These are phyloP conservation scores for Pestalotiopsis sp. DNA, from an alignment of 2,329 filamentous ascomycete species.

Conservation along the genomic window DNA sequence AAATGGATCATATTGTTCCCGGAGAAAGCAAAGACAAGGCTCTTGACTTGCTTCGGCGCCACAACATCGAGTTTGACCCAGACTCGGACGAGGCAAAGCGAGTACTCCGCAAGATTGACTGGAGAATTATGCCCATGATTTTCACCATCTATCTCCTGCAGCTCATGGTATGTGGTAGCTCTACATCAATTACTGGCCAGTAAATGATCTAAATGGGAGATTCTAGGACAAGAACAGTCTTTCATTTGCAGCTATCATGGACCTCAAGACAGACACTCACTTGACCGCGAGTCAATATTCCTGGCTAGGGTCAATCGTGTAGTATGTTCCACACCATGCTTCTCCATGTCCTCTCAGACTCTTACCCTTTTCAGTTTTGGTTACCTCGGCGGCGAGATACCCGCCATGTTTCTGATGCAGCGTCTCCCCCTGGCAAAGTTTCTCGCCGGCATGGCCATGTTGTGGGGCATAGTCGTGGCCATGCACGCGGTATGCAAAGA, in stretches of 20 bases:
- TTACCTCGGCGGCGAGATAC: conserved; percentile 30
- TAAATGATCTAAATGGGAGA: background rate
- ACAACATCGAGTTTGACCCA: conserved; percentile 4
- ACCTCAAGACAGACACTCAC: background rate
- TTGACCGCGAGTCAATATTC: conserved; percentile 43
- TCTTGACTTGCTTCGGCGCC: background rate
- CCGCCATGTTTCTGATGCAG: conserved; percentile 29
- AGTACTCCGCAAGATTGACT: conserved; percentile 4
- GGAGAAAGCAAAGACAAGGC: background rate
- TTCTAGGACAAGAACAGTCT: conserved; percentile 8
- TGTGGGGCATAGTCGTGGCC: conserved; percentile 72
- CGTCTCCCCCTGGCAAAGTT: conserved; percentile 30
- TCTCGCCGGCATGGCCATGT: conserved; percentile 63
- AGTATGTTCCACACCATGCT: conserved; percentile 18
- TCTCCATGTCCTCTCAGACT: background rate
- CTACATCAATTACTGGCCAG: background rate
- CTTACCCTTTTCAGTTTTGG: conserved; percentile 1
- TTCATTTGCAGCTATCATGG: conserved; percentile 5
- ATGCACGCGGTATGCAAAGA: conserved; percentile 69
- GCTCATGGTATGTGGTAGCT: background rate
- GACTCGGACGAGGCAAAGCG: conserved; percentile 2
- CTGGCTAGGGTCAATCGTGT: conserved; percentile 44
- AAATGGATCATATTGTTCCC: background rate
- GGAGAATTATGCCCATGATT: conserved; percentile 10
- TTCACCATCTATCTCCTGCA: conserved; percentile 8